Conservation (phyloP, 148 eudicot species). For the Chenopodium formosanum region DNA sequence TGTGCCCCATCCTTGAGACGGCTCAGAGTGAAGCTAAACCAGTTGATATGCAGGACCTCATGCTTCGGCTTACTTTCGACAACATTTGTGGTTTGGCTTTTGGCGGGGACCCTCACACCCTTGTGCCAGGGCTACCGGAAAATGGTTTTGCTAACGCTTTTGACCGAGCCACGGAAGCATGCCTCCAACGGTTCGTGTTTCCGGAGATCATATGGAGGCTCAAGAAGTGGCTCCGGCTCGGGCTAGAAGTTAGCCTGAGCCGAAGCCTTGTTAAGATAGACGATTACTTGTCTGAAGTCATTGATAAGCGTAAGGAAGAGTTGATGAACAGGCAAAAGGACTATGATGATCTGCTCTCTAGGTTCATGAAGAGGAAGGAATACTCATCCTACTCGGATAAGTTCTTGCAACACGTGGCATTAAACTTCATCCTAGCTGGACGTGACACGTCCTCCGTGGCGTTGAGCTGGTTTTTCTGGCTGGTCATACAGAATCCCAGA, state of each 20-base stretch:
- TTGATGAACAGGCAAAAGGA: slow-evolving; percentile 49
- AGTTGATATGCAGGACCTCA: slow-evolving; percentile 76
- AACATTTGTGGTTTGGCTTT: slow-evolving; percentile 90
- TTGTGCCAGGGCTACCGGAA: slow-evolving; percentile 62
- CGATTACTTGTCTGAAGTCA: slow-evolving; percentile 61
- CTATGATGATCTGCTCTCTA: slow-evolving; percentile 80
- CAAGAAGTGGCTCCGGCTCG: slow-evolving; percentile 85
- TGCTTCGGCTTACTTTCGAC: slow-evolving; percentile 84
- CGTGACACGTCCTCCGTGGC: slow-evolving; percentile 95
- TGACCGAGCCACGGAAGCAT: slow-evolving; percentile 82
- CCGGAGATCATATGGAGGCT: slow-evolving; percentile 77
- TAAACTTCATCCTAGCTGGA: slow-evolving; percentile 93
- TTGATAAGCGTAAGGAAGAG: slow-evolving; percentile 69
- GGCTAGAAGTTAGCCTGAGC: slow-evolving; percentile 75
- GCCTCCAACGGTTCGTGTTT: slow-evolving; percentile 73
- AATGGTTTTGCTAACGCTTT: slow-evolving; percentile 71
- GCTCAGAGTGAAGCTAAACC: slow-evolving; percentile 50
- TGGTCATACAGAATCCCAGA: slow-evolving; percentile 56
- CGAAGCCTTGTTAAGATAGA: slow-evolving; percentile 71
- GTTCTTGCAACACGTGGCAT: slow-evolving; percentile 80
- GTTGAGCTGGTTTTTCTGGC: slow-evolving; percentile 92
- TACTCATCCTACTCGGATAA: slow-evolving; percentile 64
- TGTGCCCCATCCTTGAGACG: slow-evolving; percentile 53
- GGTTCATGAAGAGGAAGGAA: slow-evolving; percentile 90
- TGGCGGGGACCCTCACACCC: slow-evolving; percentile 75